Conservation (phyloP, 2,329 filamentous ascomycete species). For the Aspergillus japonicus region DNA sequence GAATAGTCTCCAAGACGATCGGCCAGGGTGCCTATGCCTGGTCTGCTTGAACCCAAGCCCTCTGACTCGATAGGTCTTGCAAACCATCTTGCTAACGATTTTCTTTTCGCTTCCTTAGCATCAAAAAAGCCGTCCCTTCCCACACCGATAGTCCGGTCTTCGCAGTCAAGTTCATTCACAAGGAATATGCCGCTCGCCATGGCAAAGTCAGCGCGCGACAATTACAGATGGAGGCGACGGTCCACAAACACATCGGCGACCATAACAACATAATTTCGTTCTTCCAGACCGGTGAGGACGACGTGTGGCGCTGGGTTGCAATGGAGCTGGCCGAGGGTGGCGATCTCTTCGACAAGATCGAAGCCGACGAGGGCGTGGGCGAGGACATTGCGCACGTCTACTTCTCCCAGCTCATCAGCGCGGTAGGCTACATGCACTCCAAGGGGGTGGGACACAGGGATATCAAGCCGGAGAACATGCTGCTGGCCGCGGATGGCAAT, state of each 20-base stretch:
- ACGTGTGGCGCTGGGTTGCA: constrained; percentile 91
- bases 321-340: constrained; percentile 97
- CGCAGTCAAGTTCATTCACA: constrained; percentile 98
- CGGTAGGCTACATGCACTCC: constrained; percentile 91
- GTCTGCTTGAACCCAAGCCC: constrained; percentile 48
- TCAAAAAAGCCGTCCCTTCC: constrained; percentile 86
- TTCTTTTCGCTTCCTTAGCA: constrained; percentile 52
- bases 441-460: constrained; percentile 93
- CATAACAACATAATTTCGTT: constrained; percentile 94
- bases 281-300: constrained; percentile 82
- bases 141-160: constrained; percentile 73
- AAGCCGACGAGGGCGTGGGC: constrained; percentile 91
- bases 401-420: constrained; percentile 86
- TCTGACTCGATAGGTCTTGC: background rate
- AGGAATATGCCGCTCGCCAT: constrained; percentile 85
- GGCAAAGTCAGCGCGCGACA: constrained; percentile 87
- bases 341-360: constrained; percentile 98
- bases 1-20: constrained; percentile 93
- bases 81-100: constrained; percentile 10
- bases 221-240: constrained; percentile 83
- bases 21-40: constrained; percentile 96
- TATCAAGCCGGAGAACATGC: constrained; percentile 91
- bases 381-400: constrained; percentile 96
- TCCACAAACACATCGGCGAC: constrained; percentile 83
- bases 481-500: constrained; percentile 79